Evolutionary conservation across 192 early-diverging fungal species (phyloP), one percentile per base, ranked within the genome.

Genomic region (Coemansia sp.): DNA sequence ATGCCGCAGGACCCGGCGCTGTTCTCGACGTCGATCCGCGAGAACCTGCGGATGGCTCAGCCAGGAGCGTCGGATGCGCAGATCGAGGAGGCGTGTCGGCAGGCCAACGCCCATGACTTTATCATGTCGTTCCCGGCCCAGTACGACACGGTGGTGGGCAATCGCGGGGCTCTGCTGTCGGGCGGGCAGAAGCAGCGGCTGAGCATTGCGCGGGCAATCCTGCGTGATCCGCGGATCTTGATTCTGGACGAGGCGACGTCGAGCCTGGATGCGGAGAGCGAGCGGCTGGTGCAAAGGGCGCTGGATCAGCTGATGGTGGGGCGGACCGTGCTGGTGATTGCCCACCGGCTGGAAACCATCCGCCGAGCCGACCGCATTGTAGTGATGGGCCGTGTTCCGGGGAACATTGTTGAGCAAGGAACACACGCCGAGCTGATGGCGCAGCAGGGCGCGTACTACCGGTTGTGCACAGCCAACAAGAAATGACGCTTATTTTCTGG

Each of bases 311-410:
- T 86, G 25, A 77, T 83, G 67, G 53, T 78, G 22, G 85, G 85
- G 36, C 75, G 89, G 30, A 94, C 91, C 1, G 87, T 88, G 26
- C 75, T 94, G 43, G 80, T 88, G 6, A 86, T 94, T 67, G 91
- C 91, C 3, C 79, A 91, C 54, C 79, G 91, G 27, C 64, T 94
- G 39, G 82, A 82, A 14, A 94, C 91, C 6, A 87, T 94, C 53
- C 77, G 80, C 23, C 78, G 82, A 50, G 88, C 88, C 14, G 82
- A 87, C 64, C 38, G 70, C 38, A 89, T 89, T 45, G 84, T 87
- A n/a, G 85, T 85, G 42, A 81, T 87, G 76, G 68, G 66, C 43
- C 51, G 60, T 1, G 65, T 62, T 12, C 70, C 70, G 1, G 76
- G 76, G n/a, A 61, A 74, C 19, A 66, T 78, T 21, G 42, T 74